Evolutionary conservation across 306 rosid genomes (phyloP), one percentile per base, ranked within the genome.

Genomic region (Cicer judaicum): DNA sequence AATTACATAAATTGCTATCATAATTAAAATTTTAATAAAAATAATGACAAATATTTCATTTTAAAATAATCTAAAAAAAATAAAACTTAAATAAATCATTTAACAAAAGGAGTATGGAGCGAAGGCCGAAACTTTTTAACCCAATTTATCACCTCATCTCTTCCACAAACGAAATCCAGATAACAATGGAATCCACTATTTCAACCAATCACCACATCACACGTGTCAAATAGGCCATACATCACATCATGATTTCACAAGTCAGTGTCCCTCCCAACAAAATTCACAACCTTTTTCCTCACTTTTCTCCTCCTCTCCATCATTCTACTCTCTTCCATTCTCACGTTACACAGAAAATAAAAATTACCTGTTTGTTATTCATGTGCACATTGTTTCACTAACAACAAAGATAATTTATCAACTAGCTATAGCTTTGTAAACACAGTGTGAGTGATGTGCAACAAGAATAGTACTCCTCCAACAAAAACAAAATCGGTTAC

Each of bases 121-220:
- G 14, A 64, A 60, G 8, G 48, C 36, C 50, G 11, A 68, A 56
- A 64, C 63, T 16, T 41, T 41, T 70, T 56, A 68, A 49, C 76
- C 79, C 69, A 34, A 72, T 65, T 76, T 74, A 65, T 68, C 64
- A 56, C 56, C 85, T 81, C 74, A 82, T 78, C 88, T 53, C 81
- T 57, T 63, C 53, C 79, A 8, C 63, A 24, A 86, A 75, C 78
- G 96, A 86, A 84, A 91, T 94, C 96, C 70, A 79, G 98, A 94
- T 94, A 90, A 85, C 89, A 83, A 59, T 77, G 72, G 77, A 93
- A 93, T 93, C 97, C 88, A 78, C 72, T 0, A 0, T 7, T 5
- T 1, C 5, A 0, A 0, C 97, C 88, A 94, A 88, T 91, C 47
- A 0, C 0, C 0, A 0, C 0, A 0, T 0, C 0, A 77, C 98